These are phyloP conservation scores for Daldinia grandis DNA, from an alignment of 495 filamentous ascomycete genomes.

Conservation along the genomic window DNA sequence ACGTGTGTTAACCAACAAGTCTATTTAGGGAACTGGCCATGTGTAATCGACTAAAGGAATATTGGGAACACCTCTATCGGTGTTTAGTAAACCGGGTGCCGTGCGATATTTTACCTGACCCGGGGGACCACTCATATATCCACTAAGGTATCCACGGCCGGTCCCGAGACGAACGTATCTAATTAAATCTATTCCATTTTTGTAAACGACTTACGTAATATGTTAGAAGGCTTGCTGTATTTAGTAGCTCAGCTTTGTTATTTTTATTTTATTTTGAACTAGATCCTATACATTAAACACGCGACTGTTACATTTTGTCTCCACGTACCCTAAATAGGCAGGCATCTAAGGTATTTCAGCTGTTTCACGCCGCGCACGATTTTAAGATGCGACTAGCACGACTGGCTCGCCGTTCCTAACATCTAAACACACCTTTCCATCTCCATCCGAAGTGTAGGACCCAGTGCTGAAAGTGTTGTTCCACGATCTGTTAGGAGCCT, in stretches of 20 bases:
- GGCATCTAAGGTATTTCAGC: neutral
- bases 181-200: too few species aligned
- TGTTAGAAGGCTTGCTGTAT: neutral
- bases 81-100: neutral
- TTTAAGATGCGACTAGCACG: slow-evolving; percentile 40
- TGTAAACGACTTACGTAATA: neutral
- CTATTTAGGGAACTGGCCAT: neutral
- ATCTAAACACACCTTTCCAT: slow-evolving; percentile 36
- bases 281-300: neutral
- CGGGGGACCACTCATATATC: neutral
- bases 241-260: neutral
- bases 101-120: neutral
- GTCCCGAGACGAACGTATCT: neutral
- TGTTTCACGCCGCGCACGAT: neutral
- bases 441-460: slow-evolving; percentile 31
- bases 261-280: neutral
- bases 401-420: slow-evolving; percentile 41
- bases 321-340: neutral
- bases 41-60: neutral
- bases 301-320: neutral
- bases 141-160: neutral
- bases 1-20: neutral
- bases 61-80: neutral
- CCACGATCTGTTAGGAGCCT: slow-evolving; percentile 41
- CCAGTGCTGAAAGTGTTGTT: slow-evolving; percentile 39